Conservation (phyloP, 495 filamentous ascomycete species). For the Letharia lupina region DNA sequence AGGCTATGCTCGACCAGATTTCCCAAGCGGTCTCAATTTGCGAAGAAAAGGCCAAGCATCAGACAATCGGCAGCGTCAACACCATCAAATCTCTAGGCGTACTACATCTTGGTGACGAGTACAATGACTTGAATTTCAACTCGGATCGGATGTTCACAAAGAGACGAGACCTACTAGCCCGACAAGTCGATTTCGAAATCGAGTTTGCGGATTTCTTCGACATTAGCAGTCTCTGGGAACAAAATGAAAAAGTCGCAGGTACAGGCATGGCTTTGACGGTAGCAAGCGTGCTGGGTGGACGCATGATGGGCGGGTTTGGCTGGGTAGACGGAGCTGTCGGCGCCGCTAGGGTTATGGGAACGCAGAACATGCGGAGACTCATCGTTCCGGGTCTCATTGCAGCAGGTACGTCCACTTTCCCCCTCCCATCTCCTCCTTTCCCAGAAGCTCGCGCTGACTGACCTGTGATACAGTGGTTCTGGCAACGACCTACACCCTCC, state of each 20-base stretch:
- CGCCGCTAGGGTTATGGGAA: slow-evolving; percentile 70
- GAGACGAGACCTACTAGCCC: slow-evolving; percentile 67
- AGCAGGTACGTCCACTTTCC: slow-evolving; percentile 52
- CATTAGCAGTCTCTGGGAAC: slow-evolving; percentile 67
- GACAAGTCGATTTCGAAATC: slow-evolving; percentile 76
- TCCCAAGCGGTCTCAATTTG: slow-evolving; percentile 65
- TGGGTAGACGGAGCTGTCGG: slow-evolving; percentile 85
- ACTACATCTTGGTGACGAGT: slow-evolving; percentile 80
- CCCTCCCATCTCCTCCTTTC: neutral
- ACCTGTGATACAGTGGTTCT: slow-evolving; percentile 48
- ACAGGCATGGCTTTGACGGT: slow-evolving; percentile 90
- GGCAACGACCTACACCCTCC: slow-evolving; percentile 67
- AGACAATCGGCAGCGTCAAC: slow-evolving; percentile 74
- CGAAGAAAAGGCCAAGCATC: slow-evolving; percentile 73
- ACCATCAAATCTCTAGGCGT: slow-evolving; percentile 81
- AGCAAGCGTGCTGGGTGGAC: slow-evolving; percentile 72
- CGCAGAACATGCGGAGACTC: slow-evolving; percentile 69
- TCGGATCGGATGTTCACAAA: slow-evolving; percentile 87
- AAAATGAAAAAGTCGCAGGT: slow-evolving; percentile 87
- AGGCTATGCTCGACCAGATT: slow-evolving; percentile 84
- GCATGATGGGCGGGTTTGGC: slow-evolving; percentile 71
- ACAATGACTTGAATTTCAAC: slow-evolving; percentile 73
- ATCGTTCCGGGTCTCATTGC: slow-evolving; percentile 71
- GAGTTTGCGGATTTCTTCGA: slow-evolving; percentile 94
- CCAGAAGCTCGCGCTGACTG: slow-evolving; percentile 28